These are phyloP conservation scores for Amphibolis antarctica DNA, from an alignment of 106 monocot genomes.

Conservation along the genomic window DNA sequence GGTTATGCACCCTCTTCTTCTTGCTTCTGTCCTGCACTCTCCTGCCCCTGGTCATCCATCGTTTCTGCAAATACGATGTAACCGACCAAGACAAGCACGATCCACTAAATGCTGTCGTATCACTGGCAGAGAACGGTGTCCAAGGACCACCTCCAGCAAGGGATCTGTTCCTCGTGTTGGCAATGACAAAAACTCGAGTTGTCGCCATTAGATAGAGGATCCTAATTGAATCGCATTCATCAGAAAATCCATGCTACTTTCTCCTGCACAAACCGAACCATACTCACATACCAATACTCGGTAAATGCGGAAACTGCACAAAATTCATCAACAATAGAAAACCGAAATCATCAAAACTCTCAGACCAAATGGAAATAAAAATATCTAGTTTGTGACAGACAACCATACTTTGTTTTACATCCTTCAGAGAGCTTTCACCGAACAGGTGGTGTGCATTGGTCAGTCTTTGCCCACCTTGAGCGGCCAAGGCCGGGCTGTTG, in stretches of 20 bases:
- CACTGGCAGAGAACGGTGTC: neutral
- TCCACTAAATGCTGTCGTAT: neutral
- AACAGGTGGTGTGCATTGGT: no score
- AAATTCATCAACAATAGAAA: no score
- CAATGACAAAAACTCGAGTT: neutral
- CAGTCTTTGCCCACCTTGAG: neutral
- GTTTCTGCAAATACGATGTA: slow-evolving; percentile 13
- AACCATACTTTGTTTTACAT: no score
- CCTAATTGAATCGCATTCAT: neutral
- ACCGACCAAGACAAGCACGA: neutral
- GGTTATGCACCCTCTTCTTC: slow-evolving; percentile 57
- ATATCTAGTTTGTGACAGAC: no score
- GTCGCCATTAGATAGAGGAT: neutral
- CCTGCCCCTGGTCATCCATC: slow-evolving; percentile 57
- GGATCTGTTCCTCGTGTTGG: neutral
- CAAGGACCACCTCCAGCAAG: neutral
- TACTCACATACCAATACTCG: no score
- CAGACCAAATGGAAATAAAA: no score
- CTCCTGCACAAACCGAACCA: neutral
- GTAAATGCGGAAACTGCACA: no score
- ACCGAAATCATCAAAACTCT: no score
- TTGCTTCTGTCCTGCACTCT: slow-evolving; percentile 70
- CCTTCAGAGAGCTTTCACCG: no score
- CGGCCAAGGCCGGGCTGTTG: no score
- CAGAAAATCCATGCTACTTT: neutral